Percentiles rank a stretch among this genome's conserved stretches.
phyloP scores from a whole-genome alignment of 2,329 filamentous ascomycete species.

The Pezizomycotina sp. region DNA sequence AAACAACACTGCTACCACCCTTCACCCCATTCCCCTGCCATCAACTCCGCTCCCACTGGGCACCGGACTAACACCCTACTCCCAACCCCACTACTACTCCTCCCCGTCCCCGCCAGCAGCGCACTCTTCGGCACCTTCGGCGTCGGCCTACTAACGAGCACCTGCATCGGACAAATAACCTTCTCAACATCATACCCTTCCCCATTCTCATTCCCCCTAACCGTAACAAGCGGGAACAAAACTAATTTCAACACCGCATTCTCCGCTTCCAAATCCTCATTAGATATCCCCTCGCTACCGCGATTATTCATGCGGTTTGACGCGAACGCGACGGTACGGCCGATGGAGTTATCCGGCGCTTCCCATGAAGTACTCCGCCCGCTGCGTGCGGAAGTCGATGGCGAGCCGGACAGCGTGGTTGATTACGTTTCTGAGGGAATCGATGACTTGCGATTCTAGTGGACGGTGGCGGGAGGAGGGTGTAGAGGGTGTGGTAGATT shows the following conservation, averaged over 20 bases:
- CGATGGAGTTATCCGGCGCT: constrained; percentile 70
- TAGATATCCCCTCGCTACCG: constrained; percentile 33
- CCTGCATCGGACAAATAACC: constrained; percentile 87
- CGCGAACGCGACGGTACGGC: constrained; percentile 78
- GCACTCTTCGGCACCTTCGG: too few relatives aligned
- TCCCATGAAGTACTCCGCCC: constrained; percentile 95
- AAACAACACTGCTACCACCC: too few relatives aligned
- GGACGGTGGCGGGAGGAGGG: constrained; percentile 70
- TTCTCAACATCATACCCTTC: constrained; percentile 74
- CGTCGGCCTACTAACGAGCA: constrained; percentile 51
- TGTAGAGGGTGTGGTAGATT: constrained; percentile 66
- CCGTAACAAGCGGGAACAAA: constrained; percentile 88
- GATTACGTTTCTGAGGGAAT: constrained; percentile 75
- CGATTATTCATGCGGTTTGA: constrained; percentile 88
- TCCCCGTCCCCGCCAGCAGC: too few relatives aligned
- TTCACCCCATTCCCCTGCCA: too few relatives aligned
- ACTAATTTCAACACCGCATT: constrained; percentile 74
- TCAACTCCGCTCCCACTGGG: too few relatives aligned
- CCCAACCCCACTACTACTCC: too few relatives aligned
- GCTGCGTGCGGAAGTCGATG: constrained; percentile 92
- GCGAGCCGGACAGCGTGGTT: constrained; percentile 75
- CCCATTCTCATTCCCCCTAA: constrained; percentile 79
- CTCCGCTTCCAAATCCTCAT: constrained; percentile 60
- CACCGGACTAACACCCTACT: too few relatives aligned
- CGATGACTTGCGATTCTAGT: constrained; percentile 61